A percentile compares a stretch with the other conserved stretches of the same genome.
phyloP scores from a whole-genome alignment of 2,329 filamentous ascomycete species.

The Raffaelea albimanens region DNA sequence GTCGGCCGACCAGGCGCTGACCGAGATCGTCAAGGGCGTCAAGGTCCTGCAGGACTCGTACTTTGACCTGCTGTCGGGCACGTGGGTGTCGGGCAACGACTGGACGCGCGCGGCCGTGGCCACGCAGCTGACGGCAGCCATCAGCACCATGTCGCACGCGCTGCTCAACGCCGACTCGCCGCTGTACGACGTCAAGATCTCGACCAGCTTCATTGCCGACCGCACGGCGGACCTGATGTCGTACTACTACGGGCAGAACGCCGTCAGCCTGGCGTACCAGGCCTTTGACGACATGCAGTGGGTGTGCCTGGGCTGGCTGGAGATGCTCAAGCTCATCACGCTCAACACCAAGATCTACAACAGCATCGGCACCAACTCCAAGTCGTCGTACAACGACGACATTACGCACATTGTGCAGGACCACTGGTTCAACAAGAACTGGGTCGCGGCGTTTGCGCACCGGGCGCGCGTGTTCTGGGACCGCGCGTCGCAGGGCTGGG shows the following conservation, averaged over 20 bases:
- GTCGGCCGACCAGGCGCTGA: background rate
- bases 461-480: slow-evolving; percentile 79
- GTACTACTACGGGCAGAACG: background rate
- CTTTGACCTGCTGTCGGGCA: background rate
- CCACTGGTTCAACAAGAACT: slow-evolving; percentile 66
- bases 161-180: background rate
- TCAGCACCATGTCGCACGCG: background rate
- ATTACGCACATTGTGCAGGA: background rate
- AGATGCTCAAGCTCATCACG: background rate
- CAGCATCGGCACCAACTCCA: background rate
- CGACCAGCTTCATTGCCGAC: background rate
- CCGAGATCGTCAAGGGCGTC: background rate
- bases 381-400: background rate
- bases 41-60: background rate
- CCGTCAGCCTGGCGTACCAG: background rate
- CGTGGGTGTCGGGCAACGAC: background rate
- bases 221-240: background rate
- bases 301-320: background rate
- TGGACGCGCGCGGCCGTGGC: background rate
- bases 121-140: background rate
- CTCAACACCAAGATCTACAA: background rate
- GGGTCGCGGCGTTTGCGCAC: slow-evolving; percentile 67
- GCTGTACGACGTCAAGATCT: background rate
- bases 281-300: background rate
- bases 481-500: slow-evolving; percentile 69